Base-by-base conservation (phyloP, 2,329 filamentous ascomycete species). In the Aspergillus ustus region DNA sequence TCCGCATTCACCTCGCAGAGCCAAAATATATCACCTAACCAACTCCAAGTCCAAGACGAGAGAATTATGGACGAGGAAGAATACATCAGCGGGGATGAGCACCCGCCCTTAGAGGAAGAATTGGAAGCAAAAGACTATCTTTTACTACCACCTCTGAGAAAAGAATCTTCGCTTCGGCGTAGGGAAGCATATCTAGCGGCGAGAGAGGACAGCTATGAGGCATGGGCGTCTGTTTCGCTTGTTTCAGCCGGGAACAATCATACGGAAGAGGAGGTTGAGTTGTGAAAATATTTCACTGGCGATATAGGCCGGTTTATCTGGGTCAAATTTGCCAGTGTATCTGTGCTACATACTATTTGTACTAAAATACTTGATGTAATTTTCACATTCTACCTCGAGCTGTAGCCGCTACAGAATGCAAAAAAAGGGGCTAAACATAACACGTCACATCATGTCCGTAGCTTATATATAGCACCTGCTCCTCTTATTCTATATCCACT, bases 161-260 rank as follows among this genome's bases (percentile, higher is more conserved):
- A 52, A 62, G 63, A 64, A 7, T 59, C 60, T 17, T 71, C 71
- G n/a, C 59, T 67, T 25, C 68, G 61, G 37, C 72, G 75, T 2
- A 67, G 65, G 25, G 73, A 68, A 57, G 80, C 75, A 25, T 84
- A 78, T 56, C 67, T 74, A 19, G 79, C 79, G 28, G 80, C 75
- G 19, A 73, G 70, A 9, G 77, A 75, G 64, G 75, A 76, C 9
- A 80, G 75, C 11, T 81, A 75, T 52, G 76, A 78, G 8, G 80
- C 71, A 4, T 82, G 80, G 79, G 70, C 72, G 51, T 69, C 74
- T 22, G 65, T 77, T n/a, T 70, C 78, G 4, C 68, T 83, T 29
- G 70, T 81, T 31, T 83, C 80, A 28, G 73, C 76, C 6, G 74
- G 75, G 2, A 73, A 77, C 66, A 80, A 80, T 62, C 79, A 82